phyloP scores from a whole-genome alignment of 2,329 filamentous ascomycete genomes.

The Penicillium sp. region DNA sequence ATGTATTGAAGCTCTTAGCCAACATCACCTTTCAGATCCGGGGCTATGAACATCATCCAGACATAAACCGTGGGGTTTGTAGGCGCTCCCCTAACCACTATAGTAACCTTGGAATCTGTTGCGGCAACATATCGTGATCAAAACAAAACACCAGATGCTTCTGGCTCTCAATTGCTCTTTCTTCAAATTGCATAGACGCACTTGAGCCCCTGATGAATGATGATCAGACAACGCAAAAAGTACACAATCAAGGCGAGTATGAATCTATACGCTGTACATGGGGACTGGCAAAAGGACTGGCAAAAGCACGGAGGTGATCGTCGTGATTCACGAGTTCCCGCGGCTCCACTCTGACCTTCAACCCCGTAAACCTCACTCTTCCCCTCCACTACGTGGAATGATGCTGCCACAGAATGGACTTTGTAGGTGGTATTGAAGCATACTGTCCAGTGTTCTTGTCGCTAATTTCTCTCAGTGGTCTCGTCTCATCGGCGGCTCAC shows the following conservation, averaged over 20 bases:
- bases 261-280: background rate
- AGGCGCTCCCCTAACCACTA: no score
- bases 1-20: no score
- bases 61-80: no score
- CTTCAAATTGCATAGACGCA: background rate
- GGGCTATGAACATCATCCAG: no score
- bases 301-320: constrained; percentile 14
- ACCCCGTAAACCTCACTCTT: constrained; percentile 17
- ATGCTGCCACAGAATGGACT: constrained; percentile 44
- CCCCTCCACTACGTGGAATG: constrained; percentile 22
- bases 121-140: background rate
- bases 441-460: background rate
- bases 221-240: background rate
- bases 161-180: background rate
- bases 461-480: constrained; percentile 46
- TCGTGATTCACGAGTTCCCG: constrained; percentile 15
- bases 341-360: constrained; percentile 22
- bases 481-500: constrained; percentile 60
- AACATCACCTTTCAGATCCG: no score
- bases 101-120: background rate
- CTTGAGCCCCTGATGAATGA: background rate
- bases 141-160: background rate
- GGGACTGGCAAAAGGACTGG: background rate
- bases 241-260: background rate
- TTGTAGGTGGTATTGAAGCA: constrained; percentile 36